A percentile compares a stretch with the other conserved stretches of the same genome.
phyloP scores from a whole-genome alignment of 441 rosid genomes.

The Jatropha podagrica region DNA sequence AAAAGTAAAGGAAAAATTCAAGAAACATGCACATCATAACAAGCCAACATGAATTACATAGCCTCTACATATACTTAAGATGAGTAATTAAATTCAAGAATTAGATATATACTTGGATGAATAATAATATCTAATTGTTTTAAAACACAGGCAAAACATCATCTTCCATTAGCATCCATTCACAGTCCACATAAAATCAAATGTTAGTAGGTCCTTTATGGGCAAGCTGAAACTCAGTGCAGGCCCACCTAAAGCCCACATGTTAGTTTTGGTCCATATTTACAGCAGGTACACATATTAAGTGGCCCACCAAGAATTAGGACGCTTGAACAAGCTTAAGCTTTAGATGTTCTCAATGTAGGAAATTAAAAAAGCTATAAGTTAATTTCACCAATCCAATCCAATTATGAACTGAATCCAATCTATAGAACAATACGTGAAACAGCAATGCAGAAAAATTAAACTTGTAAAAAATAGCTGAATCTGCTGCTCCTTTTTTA shows the following conservation, averaged over 20 bases:
- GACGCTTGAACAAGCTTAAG: constrained; percentile 31
- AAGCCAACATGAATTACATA: neutral
- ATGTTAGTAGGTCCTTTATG: constrained; percentile 59
- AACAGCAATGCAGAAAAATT: neutral
- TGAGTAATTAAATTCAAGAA: constrained; percentile 4
- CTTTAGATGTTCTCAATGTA: neutral
- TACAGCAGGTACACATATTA: constrained; percentile 62
- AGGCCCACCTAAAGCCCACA: constrained; percentile 75
- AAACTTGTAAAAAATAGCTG: neutral
- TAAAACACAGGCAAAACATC: too few species aligned
- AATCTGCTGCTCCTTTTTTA: neutral
- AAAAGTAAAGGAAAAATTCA: neutral
- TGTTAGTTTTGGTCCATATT: constrained; percentile 56
- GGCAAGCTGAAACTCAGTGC: constrained; percentile 39
- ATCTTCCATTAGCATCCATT: neutral
- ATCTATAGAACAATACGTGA: neutral
- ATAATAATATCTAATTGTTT: too few species aligned
- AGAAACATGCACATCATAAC: neutral
- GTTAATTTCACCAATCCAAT: neutral
- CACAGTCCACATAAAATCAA: constrained; percentile 1
- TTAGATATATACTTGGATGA: too few species aligned
- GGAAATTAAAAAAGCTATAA: neutral
- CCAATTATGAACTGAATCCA: neutral
- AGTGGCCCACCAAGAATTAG: constrained; percentile 76
- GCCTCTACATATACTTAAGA: neutral